Percentiles rank a stretch among this genome's conserved stretches.
phyloP scores from a whole-genome alignment of 306 rosid species.

The Dalbergia cultrata region DNA sequence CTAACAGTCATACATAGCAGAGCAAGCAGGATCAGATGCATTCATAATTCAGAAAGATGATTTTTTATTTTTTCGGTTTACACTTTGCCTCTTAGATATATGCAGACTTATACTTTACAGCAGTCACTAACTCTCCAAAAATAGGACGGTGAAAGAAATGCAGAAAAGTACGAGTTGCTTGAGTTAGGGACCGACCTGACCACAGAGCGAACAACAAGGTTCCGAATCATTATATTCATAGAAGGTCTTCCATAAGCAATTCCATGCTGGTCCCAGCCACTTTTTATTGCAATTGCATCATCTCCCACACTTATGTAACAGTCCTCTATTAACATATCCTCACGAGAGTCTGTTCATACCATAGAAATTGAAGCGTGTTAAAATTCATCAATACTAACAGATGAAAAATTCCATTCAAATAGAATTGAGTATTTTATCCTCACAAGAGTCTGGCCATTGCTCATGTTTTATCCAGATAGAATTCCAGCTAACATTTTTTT shows the following conservation, averaged over 20 bases:
- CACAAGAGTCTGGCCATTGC: neutral
- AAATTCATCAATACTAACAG: constrained; percentile 28
- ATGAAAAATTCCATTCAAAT: constrained; percentile 30
- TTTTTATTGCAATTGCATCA: constrained; percentile 94
- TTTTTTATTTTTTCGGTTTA: neutral
- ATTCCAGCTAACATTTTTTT: neutral
- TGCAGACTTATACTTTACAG: constrained; percentile 2
- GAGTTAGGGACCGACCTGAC: constrained; percentile 77
- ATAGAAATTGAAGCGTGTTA: constrained; percentile 35
- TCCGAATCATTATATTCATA: constrained; percentile 79
- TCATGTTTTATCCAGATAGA: neutral
- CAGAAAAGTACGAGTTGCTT: constrained; percentile 19
- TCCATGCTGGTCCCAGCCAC: constrained; percentile 99
- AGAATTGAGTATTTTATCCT: neutral
- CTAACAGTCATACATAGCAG: neutral
- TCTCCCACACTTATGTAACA: constrained; percentile 98
- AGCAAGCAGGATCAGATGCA: constrained; percentile 32
- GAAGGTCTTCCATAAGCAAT: constrained; percentile 89
- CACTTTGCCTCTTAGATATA: constrained; percentile 20
- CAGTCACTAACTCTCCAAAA: constrained; percentile 19
- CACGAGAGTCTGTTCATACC: constrained; percentile 78
- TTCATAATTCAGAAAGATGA: constrained; percentile 10
- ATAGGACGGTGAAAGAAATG: constrained; percentile 26
- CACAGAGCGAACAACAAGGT: constrained; percentile 95
- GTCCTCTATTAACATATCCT: constrained; percentile 97